Conservation (phyloP, 345 rosid species). For the Citrus cavaleriei region DNA sequence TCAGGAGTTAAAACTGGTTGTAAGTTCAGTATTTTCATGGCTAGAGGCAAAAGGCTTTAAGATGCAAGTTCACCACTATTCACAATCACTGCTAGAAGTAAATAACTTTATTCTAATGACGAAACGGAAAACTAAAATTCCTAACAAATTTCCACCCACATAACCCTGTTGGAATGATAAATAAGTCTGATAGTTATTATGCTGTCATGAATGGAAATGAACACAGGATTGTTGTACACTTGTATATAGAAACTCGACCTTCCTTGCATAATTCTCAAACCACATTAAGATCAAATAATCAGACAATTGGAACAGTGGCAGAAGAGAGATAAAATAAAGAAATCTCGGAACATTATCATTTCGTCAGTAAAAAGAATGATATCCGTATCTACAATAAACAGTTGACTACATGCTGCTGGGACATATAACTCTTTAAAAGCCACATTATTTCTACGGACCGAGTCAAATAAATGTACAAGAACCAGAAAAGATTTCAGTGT, state of each 20-base stretch:
- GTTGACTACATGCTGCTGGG: constrained; percentile 7
- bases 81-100: neutral
- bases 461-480: constrained; percentile 22
- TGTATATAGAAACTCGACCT: neutral
- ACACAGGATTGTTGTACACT: neutral
- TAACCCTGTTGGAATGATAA: neutral
- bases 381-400: constrained; percentile 11
- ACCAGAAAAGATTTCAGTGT: constrained; percentile 21
- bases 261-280: neutral
- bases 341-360: constrained; percentile 8
- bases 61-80: neutral
- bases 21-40: neutral
- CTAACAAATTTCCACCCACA: neutral
- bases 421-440: constrained; percentile 9
- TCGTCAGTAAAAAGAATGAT: constrained; percentile 20
- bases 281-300: neutral
- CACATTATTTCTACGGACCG: constrained; percentile 6
- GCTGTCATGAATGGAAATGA: neutral
- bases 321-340: neutral
- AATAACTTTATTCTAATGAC: neutral
- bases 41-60: neutral
- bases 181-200: neutral
- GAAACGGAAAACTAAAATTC: neutral
- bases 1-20: neutral
- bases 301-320: neutral